Evolutionary conservation across 805 yeast genomes (phyloP).

Genomic region (Lipomyces orientalis): DNA sequence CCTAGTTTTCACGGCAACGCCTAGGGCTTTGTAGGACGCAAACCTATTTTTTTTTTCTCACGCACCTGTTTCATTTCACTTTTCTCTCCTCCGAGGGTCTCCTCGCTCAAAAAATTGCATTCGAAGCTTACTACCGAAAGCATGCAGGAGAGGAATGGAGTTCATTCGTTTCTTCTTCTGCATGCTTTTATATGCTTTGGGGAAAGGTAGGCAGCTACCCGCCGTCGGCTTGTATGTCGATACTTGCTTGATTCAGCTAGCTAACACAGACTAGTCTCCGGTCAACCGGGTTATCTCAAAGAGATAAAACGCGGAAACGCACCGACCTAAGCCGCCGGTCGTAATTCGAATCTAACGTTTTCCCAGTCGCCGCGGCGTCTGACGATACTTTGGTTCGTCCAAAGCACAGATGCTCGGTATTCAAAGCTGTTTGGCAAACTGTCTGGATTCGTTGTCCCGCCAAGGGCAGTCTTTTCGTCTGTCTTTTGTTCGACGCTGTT

Average conservation of each 20-base stretch:
- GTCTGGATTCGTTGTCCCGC: constrained; percentile 2
- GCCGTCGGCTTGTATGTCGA: background rate
- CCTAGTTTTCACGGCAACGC: background rate
- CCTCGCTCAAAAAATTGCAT: constrained; percentile 43
- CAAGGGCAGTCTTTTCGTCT: background rate
- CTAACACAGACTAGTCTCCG: constrained; percentile 42
- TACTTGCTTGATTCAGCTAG: background rate
- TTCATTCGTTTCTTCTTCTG: background rate
- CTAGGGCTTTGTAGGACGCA: background rate
- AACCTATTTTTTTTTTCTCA: background rate
- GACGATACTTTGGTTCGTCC: constrained; percentile 1
- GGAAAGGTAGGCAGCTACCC: constrained; percentile 43
- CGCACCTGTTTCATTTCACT: background rate
- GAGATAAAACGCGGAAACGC: constrained; percentile 40
- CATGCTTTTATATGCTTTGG: constrained; percentile 42
- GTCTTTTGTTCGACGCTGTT: constrained; percentile 1
- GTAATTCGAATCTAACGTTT: constrained; percentile 30
- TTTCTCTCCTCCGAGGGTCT: constrained; percentile 15
- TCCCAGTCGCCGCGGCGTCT: background rate
- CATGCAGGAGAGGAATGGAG: constrained; percentile 3
- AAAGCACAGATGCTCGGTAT: background rate
- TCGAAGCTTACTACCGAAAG: constrained; percentile 44
- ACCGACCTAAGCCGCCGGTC: constrained; percentile 31
- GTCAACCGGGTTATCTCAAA: constrained; percentile 36
- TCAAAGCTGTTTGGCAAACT: background rate